phyloP scores from a whole-genome alignment of 2,329 filamentous ascomycete genomes.

The Pestalotiopsis sp. region DNA sequence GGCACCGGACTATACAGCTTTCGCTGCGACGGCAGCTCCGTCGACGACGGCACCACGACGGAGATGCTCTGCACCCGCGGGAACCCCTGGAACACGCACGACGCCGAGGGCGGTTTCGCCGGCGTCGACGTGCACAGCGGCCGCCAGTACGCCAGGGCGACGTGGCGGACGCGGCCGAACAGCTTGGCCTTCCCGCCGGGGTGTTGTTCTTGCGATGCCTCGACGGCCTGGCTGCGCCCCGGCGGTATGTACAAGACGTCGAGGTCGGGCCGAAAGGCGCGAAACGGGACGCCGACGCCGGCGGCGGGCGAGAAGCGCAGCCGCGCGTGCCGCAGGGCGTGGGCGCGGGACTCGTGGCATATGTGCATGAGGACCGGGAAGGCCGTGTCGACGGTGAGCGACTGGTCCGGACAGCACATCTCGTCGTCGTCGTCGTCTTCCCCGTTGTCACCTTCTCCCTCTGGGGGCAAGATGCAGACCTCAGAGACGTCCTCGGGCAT shows the following conservation, averaged over 20 bases:
- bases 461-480: slow-evolving; percentile 1
- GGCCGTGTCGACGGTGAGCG: slow-evolving; percentile 3
- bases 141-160: slow-evolving; percentile 3
- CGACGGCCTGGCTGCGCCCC: not conserved
- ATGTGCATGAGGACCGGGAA: slow-evolving; percentile 12
- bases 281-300: not conserved
- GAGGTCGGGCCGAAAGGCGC: not conserved
- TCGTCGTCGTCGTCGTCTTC: not conserved
- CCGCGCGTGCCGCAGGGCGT: not conserved
- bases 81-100: not conserved
- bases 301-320: slow-evolving; percentile 2
- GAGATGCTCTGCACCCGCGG: not conserved
- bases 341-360: not conserved
- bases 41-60: not conserved
- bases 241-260: not conserved
- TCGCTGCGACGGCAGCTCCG: not conserved
- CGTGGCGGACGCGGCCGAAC: not conserved
- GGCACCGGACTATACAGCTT: not conserved
- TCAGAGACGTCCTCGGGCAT: not conserved
- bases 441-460: not conserved
- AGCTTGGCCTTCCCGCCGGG: no score
- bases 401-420: not conserved
- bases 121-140: not conserved
- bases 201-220: not conserved
- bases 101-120: not conserved